Conservation (phyloP, 1,139 yeast species). For the Sugiyamaella grinbergsii region DNA sequence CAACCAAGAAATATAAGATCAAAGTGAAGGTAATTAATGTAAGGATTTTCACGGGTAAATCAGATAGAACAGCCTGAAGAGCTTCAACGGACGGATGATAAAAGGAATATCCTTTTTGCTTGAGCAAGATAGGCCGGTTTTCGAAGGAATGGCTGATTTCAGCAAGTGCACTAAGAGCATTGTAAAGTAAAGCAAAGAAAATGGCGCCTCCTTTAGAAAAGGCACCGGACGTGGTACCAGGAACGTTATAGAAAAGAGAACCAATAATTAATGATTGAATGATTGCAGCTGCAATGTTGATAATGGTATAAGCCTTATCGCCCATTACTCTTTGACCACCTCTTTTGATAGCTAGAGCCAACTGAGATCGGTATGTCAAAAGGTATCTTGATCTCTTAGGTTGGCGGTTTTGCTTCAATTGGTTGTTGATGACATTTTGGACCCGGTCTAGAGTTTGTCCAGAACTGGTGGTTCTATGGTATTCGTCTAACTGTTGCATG, state of each 20-base stretch:
- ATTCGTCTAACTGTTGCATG: constrained; percentile 48
- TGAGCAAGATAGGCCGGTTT: constrained; percentile 60
- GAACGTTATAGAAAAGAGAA: constrained; percentile 58
- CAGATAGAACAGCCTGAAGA: constrained; percentile 58
- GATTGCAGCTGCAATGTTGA: constrained; percentile 53
- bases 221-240: constrained; percentile 53
- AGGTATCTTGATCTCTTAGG: constrained; percentile 51
- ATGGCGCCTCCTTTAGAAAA: constrained; percentile 59
- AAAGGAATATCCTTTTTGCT: constrained; percentile 63
- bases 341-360: constrained; percentile 49
- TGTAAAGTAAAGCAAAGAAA: constrained; percentile 59
- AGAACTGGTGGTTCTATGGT: constrained; percentile 44
- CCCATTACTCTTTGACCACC: constrained; percentile 59
- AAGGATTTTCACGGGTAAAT: constrained; percentile 56
- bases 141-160: constrained; percentile 60
- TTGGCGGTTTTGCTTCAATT: constrained; percentile 50
- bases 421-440: constrained; percentile 44
- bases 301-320: constrained; percentile 55
- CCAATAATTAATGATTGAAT: constrained; percentile 57
- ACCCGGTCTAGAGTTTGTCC: constrained; percentile 49
- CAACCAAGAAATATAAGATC: constrained; percentile 59
- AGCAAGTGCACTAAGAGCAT: constrained; percentile 59
- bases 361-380: constrained; percentile 51
- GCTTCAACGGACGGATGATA: constrained; percentile 72
- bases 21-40: constrained; percentile 52